These are phyloP conservation scores for Serendipita sp. DNA, from an alignment of 768 basidiomycete genomes.

Conservation along the genomic window DNA sequence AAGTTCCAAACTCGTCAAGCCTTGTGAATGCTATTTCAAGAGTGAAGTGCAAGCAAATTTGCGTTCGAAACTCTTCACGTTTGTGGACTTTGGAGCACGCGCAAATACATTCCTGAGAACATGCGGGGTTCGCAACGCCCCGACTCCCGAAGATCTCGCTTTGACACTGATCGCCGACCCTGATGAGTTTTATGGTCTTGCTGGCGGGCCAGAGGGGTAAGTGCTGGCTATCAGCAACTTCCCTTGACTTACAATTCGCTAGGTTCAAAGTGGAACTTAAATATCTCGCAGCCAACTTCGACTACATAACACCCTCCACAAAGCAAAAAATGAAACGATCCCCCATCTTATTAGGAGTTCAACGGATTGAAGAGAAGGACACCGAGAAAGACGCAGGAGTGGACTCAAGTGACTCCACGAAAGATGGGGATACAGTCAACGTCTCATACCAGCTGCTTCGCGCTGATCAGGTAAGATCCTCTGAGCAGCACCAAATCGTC, in stretches of 20 bases:
- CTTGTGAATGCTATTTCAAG: conserved; percentile 46
- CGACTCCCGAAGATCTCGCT: conserved; percentile 69
- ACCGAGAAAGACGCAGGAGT: not conserved
- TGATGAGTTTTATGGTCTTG: conserved; percentile 48
- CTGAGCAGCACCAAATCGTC: too few species aligned
- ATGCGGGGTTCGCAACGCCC: conserved; percentile 76
- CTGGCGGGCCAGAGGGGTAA: conserved; percentile 53
- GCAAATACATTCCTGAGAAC: conserved; percentile 75
- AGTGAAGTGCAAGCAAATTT: conserved; percentile 29
- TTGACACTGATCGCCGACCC: conserved; percentile 54
- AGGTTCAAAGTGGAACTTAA: conserved; percentile 74
- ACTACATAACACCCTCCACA: conserved; percentile 32
- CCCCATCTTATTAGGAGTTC: conserved; percentile 57
- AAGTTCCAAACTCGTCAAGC: not conserved
- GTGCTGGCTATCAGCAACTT: not conserved
- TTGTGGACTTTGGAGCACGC: conserved; percentile 69
- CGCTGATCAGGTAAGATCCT: conserved; percentile 27
- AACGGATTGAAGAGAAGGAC: conserved; percentile 18
- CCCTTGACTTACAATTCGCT: not conserved
- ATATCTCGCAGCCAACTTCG: conserved; percentile 60
- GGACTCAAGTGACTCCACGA: not conserved
- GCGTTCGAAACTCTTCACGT: conserved; percentile 68
- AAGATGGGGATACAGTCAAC: conserved; percentile 18
- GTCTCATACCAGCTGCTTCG: conserved; percentile 48
- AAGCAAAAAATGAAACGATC: conserved; percentile 49